Conservation (phyloP, 306 rosid species). For the Sophora flavescens region DNA sequence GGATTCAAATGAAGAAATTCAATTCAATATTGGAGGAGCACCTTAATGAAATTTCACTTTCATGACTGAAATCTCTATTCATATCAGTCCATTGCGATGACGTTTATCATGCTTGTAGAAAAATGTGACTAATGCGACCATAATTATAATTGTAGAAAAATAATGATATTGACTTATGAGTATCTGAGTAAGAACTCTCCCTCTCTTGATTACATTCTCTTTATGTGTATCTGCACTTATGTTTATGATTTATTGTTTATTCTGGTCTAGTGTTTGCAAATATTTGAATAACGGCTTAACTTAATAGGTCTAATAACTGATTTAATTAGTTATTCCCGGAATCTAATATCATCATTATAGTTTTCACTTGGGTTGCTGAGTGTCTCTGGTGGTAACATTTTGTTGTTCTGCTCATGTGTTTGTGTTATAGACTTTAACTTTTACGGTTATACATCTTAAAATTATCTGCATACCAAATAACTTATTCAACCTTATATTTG, state of each 20-base stretch:
- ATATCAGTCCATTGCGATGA: too few relatives aligned
- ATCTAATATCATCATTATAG: conserved; percentile 18
- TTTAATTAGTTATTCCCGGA: conserved; percentile 11
- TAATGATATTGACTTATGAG: conserved; percentile 91
- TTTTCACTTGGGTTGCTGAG: not conserved
- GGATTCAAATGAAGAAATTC: conserved; percentile 21
- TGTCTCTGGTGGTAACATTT: conserved; percentile 7
- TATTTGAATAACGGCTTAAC: conserved; percentile 12
- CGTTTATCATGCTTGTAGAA: too few relatives aligned
- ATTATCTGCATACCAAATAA: not conserved
- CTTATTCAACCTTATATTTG: not conserved
- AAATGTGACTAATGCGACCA: too few relatives aligned
- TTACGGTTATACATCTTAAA: not conserved
- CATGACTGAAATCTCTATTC: not conserved
- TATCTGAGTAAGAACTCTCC: conserved; percentile 75
- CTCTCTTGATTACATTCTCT: conserved; percentile 25
- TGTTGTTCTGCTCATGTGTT: not conserved
- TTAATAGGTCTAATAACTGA: not conserved
- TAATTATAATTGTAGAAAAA: too few relatives aligned
- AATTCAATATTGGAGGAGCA: conserved; percentile 4
- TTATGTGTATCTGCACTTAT: conserved; percentile 31
- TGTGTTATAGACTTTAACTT: not conserved
- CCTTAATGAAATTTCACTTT: not conserved
- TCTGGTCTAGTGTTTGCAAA: conserved; percentile 12
- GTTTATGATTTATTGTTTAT: conserved; percentile 8